Base-by-base conservation (phyloP, 805 yeast species). In the Ogataea paradorogensis region DNA sequence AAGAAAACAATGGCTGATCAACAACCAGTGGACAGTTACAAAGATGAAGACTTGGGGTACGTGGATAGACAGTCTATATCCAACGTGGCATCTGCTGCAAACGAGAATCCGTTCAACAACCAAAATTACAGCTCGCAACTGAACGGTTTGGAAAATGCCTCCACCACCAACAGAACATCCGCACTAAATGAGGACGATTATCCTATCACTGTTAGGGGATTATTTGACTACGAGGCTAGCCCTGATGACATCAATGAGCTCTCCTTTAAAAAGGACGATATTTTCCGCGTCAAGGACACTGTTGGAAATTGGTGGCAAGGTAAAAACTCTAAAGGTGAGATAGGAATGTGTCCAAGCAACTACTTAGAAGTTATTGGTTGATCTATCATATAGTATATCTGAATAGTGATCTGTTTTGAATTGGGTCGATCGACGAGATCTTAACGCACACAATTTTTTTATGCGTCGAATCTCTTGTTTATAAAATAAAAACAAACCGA, bases 291-390 rank as follows among this genome's bases (percentile, higher is more conserved):
- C 24, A 87, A 87, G 51, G 97, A 91, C 57, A 87, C 88, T 42
- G 85, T 85, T 50, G 97, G 97, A 32, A 82, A 95, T 66, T 91
- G 99, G 99, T 91, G 98, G 98, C 96, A 89, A 66, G 97, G 96
- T 28, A 79, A 84, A 61, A 78, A 90, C 56, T 73, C 83, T 7
- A 84, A 79, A 51, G 99, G 99, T 24, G 93, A 89, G 61, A 84
- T 88, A 30, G 99, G 98, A 51, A 91, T 91, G 55, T 89, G 96
- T 63, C 98, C 99, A 35, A 83, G 95, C 54, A 93, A 91, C 63
- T 91, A 91, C 58, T 90, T 91, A 33, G 86, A 86, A 62, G 69
- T 89, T 45, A 66, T 83, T 42, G 80, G 74, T 10, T 53, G 27
- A 30, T 34, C 10, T 34, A 11, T 10, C 6, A 18, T 27, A 15